phyloP scores from a whole-genome alignment of 768 basidiomycete species.

The Neoboletus subvelutipes region DNA sequence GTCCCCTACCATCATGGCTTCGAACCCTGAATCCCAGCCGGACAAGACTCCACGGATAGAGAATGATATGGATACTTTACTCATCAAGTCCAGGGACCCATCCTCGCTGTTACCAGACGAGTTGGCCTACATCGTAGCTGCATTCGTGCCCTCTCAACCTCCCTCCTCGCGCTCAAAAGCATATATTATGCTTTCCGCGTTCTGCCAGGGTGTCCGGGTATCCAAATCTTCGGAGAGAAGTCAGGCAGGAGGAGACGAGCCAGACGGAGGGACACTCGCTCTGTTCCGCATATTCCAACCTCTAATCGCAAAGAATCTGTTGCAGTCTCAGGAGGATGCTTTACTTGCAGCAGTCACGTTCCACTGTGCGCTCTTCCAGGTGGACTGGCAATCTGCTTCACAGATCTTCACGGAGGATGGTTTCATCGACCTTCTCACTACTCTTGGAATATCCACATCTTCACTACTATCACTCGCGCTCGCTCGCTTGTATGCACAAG shows the following conservation, averaged over 20 bases:
- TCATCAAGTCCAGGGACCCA: slow-evolving; percentile 35
- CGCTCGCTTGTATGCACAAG: slow-evolving; percentile 74
- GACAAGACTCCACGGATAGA: background rate
- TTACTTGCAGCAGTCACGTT: slow-evolving; percentile 60
- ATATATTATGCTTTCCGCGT: slow-evolving; percentile 64
- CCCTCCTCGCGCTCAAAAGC: slow-evolving; percentile 59
- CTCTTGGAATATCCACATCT: slow-evolving; percentile 61
- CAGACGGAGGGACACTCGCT: slow-evolving; percentile 48
- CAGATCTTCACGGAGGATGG: slow-evolving; percentile 64
- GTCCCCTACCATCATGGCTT: slow-evolving; percentile 11
- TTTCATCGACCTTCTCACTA: slow-evolving; percentile 58
- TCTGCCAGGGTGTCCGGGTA: slow-evolving; percentile 59
- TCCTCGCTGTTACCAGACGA: slow-evolving; percentile 52
- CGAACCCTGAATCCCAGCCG: background rate
- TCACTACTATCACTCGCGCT: slow-evolving; percentile 53
- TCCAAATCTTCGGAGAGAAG: slow-evolving; percentile 35
- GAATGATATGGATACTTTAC: slow-evolving; percentile 29
- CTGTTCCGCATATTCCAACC: slow-evolving; percentile 54
- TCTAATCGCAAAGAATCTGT: slow-evolving; percentile 47
- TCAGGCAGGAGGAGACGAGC: slow-evolving; percentile 36
- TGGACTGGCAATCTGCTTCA: slow-evolving; percentile 70
- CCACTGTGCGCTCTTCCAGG: slow-evolving; percentile 78
- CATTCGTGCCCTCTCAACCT: slow-evolving; percentile 51
- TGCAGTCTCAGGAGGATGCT: slow-evolving; percentile 53
- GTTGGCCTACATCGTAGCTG: slow-evolving; percentile 47